Base-by-base conservation (phyloP, 176 grass and related monocot genomes). In the Themeda triandra region DNA sequence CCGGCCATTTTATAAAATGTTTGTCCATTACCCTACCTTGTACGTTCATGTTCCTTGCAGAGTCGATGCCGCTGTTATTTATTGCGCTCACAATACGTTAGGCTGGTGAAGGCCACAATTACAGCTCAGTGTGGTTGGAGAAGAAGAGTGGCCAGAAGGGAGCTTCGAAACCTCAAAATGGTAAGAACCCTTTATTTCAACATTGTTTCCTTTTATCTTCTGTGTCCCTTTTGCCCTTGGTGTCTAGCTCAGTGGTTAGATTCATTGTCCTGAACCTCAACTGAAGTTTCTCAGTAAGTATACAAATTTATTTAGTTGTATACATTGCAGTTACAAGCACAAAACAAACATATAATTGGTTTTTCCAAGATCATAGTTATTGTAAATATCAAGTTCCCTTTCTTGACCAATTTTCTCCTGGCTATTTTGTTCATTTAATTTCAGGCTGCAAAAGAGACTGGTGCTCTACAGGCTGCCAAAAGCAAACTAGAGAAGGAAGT, bases 401-500 rank as follows among this genome's bases (percentile, higher is more conserved):
- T 84, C 49, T 72, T 48, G 30, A 76, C 72, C 86, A 84, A 45
- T 80, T 74, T 60, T 51, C 56, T 46, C 69, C 0, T 83, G 60
- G 40, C 6, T 39, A 64, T 31, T 56, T 86, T 36, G 41, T 42
- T 49, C 64, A 48, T 81, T 83, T 85, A 71, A 72, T 83, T 92
- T 88, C 63, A 99, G 96, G 93, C 96, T 87, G 89, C 96, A 85
- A 99, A 82, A 72, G 96, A 99, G 92, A 94, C 93, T 66, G 96
- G 96, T 64, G 93, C 91, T 81, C 83, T 96, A 42, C 96, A 99
- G 70, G 96, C 89, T 90, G 96, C 96, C 78, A 99, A 99, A 82
- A 96, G 86, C 83, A 94, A 92, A 85, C 77, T 99, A 82, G 96
- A 99, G 91, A 99, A 99, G 86, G 87, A 94, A 89, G 93, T 99